Percentiles rank a stretch among this genome's conserved stretches.
These are phyloP conservation scores for Leishmania aethiopica DNA, from an alignment of 208 protist species.

Conservation along the genomic window DNA sequence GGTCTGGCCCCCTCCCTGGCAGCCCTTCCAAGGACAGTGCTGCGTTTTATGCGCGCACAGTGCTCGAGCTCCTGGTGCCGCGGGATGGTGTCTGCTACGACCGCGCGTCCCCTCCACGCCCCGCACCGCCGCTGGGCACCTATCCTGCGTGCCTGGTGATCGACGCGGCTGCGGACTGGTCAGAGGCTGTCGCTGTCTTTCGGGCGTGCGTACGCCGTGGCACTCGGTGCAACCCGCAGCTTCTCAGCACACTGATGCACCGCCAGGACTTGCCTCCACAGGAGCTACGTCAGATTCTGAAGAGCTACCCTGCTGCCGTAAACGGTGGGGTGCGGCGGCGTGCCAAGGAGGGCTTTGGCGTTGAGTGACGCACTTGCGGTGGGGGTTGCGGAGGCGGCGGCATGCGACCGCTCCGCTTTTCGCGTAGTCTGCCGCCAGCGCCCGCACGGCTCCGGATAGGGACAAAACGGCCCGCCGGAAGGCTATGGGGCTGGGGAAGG, in stretches of 20 bases:
- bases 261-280: conserved; percentile 21
- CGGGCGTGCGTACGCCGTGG: conserved; percentile 50
- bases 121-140: conserved; percentile 26
- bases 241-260: conserved; percentile 67
- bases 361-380: conserved; percentile 9
- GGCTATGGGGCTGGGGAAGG: not conserved
- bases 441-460: not conserved
- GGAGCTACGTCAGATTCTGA: conserved; percentile 39
- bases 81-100: conserved; percentile 13
- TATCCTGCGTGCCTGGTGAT: conserved; percentile 32
- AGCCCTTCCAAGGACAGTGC: not conserved
- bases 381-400: not conserved
- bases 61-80: conserved; percentile 24
- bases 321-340: conserved; percentile 62
- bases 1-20: not conserved
- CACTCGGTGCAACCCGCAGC: conserved; percentile 58
- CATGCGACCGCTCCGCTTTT: not conserved
- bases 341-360: conserved; percentile 26
- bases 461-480: not conserved
- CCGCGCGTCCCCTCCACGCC: not conserved
- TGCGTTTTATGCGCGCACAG: not conserved
- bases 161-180: conserved; percentile 20
- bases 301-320: conserved; percentile 39
- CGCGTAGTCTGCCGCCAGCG: not conserved
- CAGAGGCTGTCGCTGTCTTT: conserved; percentile 48